Percentiles rank a stretch among this genome's conserved stretches.
phyloP scores from a whole-genome alignment of 1,284 basidiomycete species.

The Cryptococcus sp. region DNA sequence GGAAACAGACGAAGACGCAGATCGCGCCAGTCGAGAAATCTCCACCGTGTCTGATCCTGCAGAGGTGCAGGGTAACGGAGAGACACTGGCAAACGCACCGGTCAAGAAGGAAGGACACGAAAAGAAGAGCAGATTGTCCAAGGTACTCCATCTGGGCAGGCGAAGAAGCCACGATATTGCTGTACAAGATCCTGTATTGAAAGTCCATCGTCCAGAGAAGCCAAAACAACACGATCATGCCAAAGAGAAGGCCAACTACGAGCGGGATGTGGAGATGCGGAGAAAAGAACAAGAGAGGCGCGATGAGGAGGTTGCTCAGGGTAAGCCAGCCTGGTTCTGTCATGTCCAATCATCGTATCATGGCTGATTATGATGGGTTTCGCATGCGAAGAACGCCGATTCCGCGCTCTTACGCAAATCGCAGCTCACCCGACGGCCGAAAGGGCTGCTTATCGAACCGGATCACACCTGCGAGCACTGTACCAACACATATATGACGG shows the following conservation, averaged over 20 bases:
- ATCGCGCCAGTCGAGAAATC: background rate
- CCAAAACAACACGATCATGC: slow-evolving; percentile 14
- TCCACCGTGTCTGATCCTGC: background rate
- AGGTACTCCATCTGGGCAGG: slow-evolving; percentile 24
- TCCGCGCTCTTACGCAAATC: slow-evolving; percentile 41
- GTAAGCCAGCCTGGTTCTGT: slow-evolving; percentile 18
- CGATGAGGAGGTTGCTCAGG: slow-evolving; percentile 44
- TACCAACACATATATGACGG: slow-evolving; percentile 47
- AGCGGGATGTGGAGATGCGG: slow-evolving; percentile 30
- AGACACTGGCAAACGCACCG: too few species aligned
- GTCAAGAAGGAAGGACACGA: slow-evolving; percentile 9
- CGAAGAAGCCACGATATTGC: slow-evolving; percentile 12
- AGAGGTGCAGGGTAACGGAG: slow-evolving; percentile 5
- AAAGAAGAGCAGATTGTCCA: slow-evolving; percentile 25
- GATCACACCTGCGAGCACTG: slow-evolving; percentile 46
- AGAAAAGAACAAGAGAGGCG: slow-evolving; percentile 39
- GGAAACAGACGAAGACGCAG: slow-evolving; percentile 14
- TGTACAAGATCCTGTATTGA: slow-evolving; percentile 1
- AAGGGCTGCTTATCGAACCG: slow-evolving; percentile 35
- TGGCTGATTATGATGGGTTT: background rate
- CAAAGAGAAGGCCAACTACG: slow-evolving; percentile 19
- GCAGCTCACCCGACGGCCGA: slow-evolving; percentile 47
- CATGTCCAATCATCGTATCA: too few species aligned
- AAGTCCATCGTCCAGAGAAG: slow-evolving; percentile 7
- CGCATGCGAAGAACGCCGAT: slow-evolving; percentile 36